Evolutionary conservation across 805 yeast species (phyloP), one percentile per base, ranked within the genome.

Genomic region (Diddensiella transvaalensis): DNA sequence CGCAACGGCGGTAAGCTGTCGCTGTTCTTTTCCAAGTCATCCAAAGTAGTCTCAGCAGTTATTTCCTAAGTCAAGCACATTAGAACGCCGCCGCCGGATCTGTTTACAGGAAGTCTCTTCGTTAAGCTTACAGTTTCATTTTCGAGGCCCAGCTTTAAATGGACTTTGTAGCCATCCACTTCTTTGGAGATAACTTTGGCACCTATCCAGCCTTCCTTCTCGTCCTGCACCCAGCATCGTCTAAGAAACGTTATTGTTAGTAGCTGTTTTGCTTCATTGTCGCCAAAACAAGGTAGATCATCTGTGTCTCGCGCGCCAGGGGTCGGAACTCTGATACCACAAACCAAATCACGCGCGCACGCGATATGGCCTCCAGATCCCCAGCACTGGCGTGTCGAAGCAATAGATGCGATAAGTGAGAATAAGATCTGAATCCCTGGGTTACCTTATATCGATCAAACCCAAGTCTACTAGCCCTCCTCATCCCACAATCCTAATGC

Each of bases 171-270:
- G 49, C 68, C 76, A 41, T 64, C 67, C 19, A 72, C 65, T 22
- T 68, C 66, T 44, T 71, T 71, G 46, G 68, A 66, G 22, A 69
- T 70, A 44, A 85, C 82, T 46, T 77, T 78, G 38, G 83, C 86
- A 21, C 87, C 86, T 21, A 83, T 68, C 89, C 91, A 86, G 19
- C 93, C 95, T 53, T 76, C 73, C 39, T 72, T 69, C 44, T 77
- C 80, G 63, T 86, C 89, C 15, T 88, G 89, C 57, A 80, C 77
- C 95, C 95, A 86, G 70, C 91, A 85, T 57, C 73, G 70, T 41
- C 71, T 68, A 40, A n/a, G 30, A 8, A 32, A n/a, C n/a, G n/a
- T n/a, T 15, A 22, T 15, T 23, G 32, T 18, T 39, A 6, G 42
- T 18, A 39, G 32, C 23, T 11, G 19, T 24, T 13, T 23, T 6